Base-by-base conservation (phyloP, 116 monocot species). In the Phalaenopsis hybrid region DNA sequence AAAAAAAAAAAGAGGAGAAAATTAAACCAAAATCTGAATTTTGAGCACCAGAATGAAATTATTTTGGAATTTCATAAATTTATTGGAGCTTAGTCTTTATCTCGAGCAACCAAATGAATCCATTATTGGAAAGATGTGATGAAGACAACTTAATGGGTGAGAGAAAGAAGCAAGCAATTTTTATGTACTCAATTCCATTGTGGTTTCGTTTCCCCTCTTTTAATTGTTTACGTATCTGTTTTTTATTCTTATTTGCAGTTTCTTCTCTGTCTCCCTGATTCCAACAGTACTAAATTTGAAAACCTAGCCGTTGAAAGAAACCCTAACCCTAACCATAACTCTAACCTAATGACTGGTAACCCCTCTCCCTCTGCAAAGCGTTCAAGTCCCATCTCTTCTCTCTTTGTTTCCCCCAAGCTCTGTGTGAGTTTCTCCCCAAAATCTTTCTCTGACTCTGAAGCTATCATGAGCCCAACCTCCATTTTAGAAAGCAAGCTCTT, bases 381-480 rank as follows among this genome's bases (percentile, higher is more conserved):
- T 33, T 78, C 25, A 49, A 83, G 68, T 34, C 69, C 65, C 57
- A 83, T 25, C 8, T 59, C 82, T 18, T 85, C 89, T 12, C 65
- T 87, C 49, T 85, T 92, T 76, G 41, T 81, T 74, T 89, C 86
- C 23, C 85, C 88, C 2, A 85, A 83, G 34, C 88, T 85, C 75
- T 86, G 88, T 65, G 67, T 84, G 8, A 83, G 85, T 23, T 76
- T 83, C 65, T 78, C 88, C 16, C 44, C 83, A 1, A 85, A 80
- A 43, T 41, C 41, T 41, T 68, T 41, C 49, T 43, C 81, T n/a
- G 89, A 88, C 37, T 16, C 68, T 70, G 84, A 85, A 44, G 75
- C 68, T 28, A 57, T 77, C 49, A 87, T 88, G 84, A 94, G 90
- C 76, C 87, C 92, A 34, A 94, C 94, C 37, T 92, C 91, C 48